Evolutionary conservation across 306 rosid genomes (phyloP).

Genomic region (Sicyos edulis): DNA sequence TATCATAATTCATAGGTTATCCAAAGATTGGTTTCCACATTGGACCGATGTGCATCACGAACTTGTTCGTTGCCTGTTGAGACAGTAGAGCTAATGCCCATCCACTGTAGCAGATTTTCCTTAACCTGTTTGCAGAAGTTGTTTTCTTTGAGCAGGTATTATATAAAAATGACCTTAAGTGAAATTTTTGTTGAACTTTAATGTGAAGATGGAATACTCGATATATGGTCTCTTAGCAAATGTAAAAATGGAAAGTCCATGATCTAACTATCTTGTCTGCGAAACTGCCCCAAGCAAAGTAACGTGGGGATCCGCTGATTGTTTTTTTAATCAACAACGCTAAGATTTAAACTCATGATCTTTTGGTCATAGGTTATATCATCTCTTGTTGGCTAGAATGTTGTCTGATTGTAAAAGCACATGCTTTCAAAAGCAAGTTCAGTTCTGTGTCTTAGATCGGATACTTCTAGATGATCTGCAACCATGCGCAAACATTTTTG

Average conservation of each 20-base stretch:
- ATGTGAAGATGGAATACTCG: neutral
- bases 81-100: conserved; percentile 90
- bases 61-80: conserved; percentile 88
- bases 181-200: conserved; percentile 11
- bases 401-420: neutral
- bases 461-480: neutral
- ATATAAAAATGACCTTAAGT: neutral
- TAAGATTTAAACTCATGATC: too few species aligned
- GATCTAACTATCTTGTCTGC: neutral
- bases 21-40: conserved; percentile 63
- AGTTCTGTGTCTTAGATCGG: neutral
- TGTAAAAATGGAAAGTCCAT: neutral
- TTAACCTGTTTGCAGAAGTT: conserved; percentile 83
- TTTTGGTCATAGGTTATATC: too few species aligned
- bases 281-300: neutral
- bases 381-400: neutral
- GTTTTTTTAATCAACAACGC: too few species aligned
- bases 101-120: conserved; percentile 89
- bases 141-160: conserved; percentile 87
- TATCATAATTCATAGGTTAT: conserved; percentile 45
- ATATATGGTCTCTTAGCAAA: neutral
- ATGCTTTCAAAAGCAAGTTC: neutral
- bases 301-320: neutral
- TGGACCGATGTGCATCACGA: conserved; percentile 97
- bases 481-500: neutral